Evolutionary conservation across 306 rosid genomes (phyloP), one percentile per base, ranked within the genome.

Genomic region (Castanea crenata): DNA sequence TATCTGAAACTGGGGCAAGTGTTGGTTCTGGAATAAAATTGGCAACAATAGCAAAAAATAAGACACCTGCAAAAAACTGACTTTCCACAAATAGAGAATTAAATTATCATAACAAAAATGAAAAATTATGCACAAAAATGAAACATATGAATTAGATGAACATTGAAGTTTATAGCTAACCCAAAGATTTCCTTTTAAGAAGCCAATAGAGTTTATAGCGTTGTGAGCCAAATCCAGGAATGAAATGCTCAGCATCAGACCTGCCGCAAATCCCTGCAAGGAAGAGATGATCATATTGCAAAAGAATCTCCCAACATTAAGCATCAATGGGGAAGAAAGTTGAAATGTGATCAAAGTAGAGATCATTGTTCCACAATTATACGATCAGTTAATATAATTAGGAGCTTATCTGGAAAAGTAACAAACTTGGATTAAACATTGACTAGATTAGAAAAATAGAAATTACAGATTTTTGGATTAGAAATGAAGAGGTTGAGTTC

Each of bases 151-250:
- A 23, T 52, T 51, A 5, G 9, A 62, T 73, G 57, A 72, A 25
- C 51, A 58, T 55, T 25, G 68, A 21, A 79, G 74, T 35, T 32
- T 29, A 70, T 34, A 75, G 68, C 87, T 76, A 82, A 96, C 99
- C 99, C 99, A 96, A 80, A 93, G 88, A 77, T 96, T 93, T 67
- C 89, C 99, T 87, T 90, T 96, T 71, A 96, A 82, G 90, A 96
- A 96, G 38, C 99, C 99, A 46, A 96, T 87, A 10, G 99, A 89
- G 84, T 96, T 96, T 55, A 93, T 82, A 76, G 99, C 97, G 76
- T 93, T 96, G 81, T 93, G 99, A 89, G 99, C 99, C 75, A 96
- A 88, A 85, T 96, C 99, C 55, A 96, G 91, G 89, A 96, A 93
- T 38, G 99, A 95, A 75, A 91, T 95, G 87, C 99, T 95, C 41